Base-by-base conservation (phyloP, 441 rosid species). In the Rhodomyrtus psidioides region DNA sequence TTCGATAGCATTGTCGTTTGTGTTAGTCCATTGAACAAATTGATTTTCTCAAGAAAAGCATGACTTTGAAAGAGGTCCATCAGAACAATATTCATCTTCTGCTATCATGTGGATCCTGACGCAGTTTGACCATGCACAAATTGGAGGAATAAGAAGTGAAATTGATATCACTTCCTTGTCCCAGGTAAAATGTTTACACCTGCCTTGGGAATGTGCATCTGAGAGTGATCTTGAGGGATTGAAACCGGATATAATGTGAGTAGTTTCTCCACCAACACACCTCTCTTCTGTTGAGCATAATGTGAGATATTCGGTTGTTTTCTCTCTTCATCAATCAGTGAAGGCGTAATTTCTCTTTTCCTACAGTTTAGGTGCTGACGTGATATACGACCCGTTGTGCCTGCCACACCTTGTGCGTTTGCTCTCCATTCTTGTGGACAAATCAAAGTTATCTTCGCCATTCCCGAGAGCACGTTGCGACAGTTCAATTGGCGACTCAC, bases 181-280 rank as follows among this genome's bases (percentile, higher is more conserved):
- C 87, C 89, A 87, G 93, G 94, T 97, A 58, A 89, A 92, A 86
- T 94, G 98, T 89, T 86, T 96, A 81, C 93, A 93, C 92, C 92
- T 96, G 82, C 94, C 97, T 28, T 97, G 97, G 98, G 98, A 95
- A 91, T 93, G 93, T 83, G 97, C 95, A 85, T 85, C 92, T 4
- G 94, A 91, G 84, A 88, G 87, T 39, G 93, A 91, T 82, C 88
- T 96, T 83, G 87, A 86, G 27, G 85, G 87, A 86, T 91, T 89
- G 57, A 81, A 70, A 83, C 97, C 96, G 46, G 97, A 96, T 85
- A 92, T 97, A 26, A 81, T 94, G 98, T 96, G 87, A 91, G 96
- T 85, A 42, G 39, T 87, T 28, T 56, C 27, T 23, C 59, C 23
- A 44, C 39, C 7, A 23, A 53, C 27, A 12, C 17, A 21, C 27